A percentile compares a stretch with the other conserved stretches of the same genome.
phyloP scores from a whole-genome alignment of 2,329 filamentous ascomycete genomes.

The Corynespora cassiicola region DNA sequence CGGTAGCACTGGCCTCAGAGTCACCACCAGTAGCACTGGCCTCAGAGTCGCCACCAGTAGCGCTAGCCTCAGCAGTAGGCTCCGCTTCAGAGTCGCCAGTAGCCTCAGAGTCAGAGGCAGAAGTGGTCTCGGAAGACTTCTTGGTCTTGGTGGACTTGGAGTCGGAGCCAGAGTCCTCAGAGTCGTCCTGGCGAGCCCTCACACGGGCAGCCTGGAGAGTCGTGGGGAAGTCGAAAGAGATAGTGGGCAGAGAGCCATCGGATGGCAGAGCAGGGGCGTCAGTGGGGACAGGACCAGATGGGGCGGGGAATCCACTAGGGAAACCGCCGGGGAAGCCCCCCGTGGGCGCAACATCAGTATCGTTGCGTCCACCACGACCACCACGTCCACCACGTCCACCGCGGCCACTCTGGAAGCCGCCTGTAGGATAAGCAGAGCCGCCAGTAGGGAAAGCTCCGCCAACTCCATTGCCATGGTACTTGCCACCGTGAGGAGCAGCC shows the following conservation, averaged over 20 bases:
- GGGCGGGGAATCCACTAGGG: not conserved
- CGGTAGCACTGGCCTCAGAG: no score
- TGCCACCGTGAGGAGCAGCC: constrained; percentile 17
- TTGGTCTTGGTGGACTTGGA: constrained; percentile 5
- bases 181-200: constrained; percentile 1
- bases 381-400: no score
- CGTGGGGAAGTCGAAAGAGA: constrained; percentile 17
- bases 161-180: constrained; percentile 2
- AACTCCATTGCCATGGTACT: constrained; percentile 2
- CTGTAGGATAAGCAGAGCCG: constrained; percentile 2
- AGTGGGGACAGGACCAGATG: constrained; percentile 11
- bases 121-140: constrained; percentile 9
- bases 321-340: constrained; percentile 6
- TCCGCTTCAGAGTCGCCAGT: constrained; percentile 3
- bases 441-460: constrained; percentile 3
- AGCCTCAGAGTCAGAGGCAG: constrained; percentile 5
- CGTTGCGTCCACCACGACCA: no score
- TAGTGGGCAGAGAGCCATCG: constrained; percentile 7
- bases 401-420: no score
- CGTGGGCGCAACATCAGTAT: no score
- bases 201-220: no score
- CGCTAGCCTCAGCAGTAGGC: not conserved
- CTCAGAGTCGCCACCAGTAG: not conserved
- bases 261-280: constrained; percentile 12
- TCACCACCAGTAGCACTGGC: not conserved